These are phyloP conservation scores for Ceratocystiopsis minuta DNA, from an alignment of 2,329 filamentous ascomycete species.

Conservation along the genomic window DNA sequence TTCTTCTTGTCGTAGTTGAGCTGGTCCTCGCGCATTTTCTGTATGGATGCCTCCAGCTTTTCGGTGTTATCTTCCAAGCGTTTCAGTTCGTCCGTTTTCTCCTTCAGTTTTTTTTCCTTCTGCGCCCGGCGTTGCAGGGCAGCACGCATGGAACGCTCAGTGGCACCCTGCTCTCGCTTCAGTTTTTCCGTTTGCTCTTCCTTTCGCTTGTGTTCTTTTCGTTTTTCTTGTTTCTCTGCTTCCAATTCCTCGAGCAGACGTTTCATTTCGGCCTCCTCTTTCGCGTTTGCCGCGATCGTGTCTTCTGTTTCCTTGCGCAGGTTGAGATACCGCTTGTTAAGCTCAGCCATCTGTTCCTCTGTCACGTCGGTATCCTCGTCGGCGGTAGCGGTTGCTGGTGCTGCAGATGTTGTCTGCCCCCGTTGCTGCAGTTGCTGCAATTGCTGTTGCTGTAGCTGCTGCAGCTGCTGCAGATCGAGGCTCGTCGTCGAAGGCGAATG, in stretches of 20 bases:
- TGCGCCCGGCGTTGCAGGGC: slow-evolving; percentile 64
- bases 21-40: slow-evolving; percentile 38
- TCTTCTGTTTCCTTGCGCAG: slow-evolving; percentile 75
- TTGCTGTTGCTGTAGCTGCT: slow-evolving; percentile 1
- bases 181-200: slow-evolving; percentile 78
- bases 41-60: slow-evolving; percentile 47
- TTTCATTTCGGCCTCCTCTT: slow-evolving; percentile 54
- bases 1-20: slow-evolving; percentile 36
- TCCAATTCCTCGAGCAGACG: slow-evolving; percentile 48
- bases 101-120: slow-evolving; percentile 53
- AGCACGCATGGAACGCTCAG: slow-evolving; percentile 65
- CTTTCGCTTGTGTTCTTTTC: slow-evolving; percentile 65
- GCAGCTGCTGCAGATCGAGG: slow-evolving; percentile 24
- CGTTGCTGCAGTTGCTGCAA: neutral
- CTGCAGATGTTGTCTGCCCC: slow-evolving; percentile 8
- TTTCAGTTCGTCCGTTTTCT: slow-evolving; percentile 49
- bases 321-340: slow-evolving; percentile 65
- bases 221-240: slow-evolving; percentile 63
- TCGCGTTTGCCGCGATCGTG: slow-evolving; percentile 48
- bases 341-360: slow-evolving; percentile 51
- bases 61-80: slow-evolving; percentile 53
- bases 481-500: slow-evolving; percentile 54
- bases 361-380: slow-evolving; percentile 33
- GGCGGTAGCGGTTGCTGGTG: neutral
- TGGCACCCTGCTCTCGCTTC: slow-evolving; percentile 59